phyloP scores from a whole-genome alignment of 2,329 filamentous ascomycete genomes.

The Fusarium mexicanum region DNA sequence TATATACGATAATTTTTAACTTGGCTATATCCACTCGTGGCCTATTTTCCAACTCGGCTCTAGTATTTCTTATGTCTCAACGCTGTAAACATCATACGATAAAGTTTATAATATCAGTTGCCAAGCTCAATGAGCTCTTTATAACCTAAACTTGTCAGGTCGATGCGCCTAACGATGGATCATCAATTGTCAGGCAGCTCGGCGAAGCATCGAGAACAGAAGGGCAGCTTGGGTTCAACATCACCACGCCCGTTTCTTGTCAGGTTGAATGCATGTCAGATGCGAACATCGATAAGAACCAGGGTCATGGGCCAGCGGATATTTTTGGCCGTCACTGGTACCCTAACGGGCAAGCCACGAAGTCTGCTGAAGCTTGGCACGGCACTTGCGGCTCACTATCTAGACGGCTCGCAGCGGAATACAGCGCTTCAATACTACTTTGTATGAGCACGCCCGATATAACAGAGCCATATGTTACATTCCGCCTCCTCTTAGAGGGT shows the following conservation, averaged over 20 bases:
- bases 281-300: background rate
- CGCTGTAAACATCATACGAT: rapidly evolving
- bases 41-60: background rate
- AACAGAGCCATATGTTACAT: background rate
- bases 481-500: background rate
- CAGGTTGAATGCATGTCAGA: background rate
- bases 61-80: background rate
- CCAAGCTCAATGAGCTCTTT: background rate
- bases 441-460: background rate
- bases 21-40: background rate
- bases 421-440: background rate
- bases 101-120: background rate
- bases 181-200: no score
- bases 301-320: background rate
- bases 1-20: background rate
- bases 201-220: no score
- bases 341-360: background rate
- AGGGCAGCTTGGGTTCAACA: background rate
- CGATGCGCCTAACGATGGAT: rapidly evolving
- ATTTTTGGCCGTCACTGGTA: background rate
- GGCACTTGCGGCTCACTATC: background rate
- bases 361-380: background rate
- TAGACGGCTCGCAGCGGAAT: background rate
- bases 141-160: background rate
- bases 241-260: background rate